Conservation (phyloP, 768 basidiomycete genomes). For the Agrocybe pediades region DNA sequence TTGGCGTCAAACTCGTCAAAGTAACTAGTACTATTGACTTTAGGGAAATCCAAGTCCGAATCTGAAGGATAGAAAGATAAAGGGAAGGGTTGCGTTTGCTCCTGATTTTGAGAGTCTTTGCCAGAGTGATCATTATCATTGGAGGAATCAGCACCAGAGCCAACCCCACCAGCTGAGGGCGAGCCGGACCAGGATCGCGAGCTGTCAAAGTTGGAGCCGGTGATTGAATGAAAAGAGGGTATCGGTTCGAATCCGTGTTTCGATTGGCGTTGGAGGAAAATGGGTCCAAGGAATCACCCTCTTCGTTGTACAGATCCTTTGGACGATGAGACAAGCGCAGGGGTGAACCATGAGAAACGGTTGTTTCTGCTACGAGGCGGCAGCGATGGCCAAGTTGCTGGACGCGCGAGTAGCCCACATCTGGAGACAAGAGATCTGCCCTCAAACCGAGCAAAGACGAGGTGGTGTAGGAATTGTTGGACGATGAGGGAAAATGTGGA, state of each 20-base stretch:
- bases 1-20: not conserved
- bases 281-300: constrained; percentile 87
- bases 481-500: constrained; percentile 74
- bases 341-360: constrained; percentile 70
- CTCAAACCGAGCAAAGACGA: too few species aligned
- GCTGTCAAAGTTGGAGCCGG: constrained; percentile 58
- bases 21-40: too few species aligned
- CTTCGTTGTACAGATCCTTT: constrained; percentile 60
- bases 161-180: too few species aligned
- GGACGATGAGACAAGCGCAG: constrained; percentile 62
- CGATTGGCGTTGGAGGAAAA: constrained; percentile 47
- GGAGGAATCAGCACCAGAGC: not conserved
- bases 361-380: too few species aligned
- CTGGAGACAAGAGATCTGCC: too few species aligned
- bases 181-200: too few species aligned
- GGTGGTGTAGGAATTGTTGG: too few species aligned
- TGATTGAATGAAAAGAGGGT: constrained; percentile 66
- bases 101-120: not conserved
- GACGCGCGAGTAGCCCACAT: too few species aligned
- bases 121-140: not conserved
- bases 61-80: not conserved
- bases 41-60: not conserved
- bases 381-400: too few species aligned
- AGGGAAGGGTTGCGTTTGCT: not conserved
- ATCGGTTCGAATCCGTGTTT: constrained; percentile 25